Evolutionary conservation across 202 grass and related monocot species (phyloP).

Genomic region (Cymbopogon flexuosus): DNA sequence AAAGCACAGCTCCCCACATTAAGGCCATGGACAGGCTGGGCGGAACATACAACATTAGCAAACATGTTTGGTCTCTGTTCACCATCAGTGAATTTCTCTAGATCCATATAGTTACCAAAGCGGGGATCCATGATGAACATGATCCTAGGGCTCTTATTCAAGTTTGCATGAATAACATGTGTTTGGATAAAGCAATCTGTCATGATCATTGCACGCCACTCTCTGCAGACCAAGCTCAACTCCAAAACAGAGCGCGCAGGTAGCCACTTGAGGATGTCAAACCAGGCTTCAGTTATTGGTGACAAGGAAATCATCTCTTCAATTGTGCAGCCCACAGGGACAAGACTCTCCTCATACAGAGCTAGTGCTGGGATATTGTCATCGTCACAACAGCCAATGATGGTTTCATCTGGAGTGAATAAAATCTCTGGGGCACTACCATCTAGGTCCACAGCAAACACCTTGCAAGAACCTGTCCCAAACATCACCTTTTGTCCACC

Average conservation of each 20-base stretch:
- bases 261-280: conserved; percentile 24
- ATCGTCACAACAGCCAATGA: conserved; percentile 5
- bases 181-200: not conserved
- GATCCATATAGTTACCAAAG: not conserved
- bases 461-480: conserved; percentile 1
- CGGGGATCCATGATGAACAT: not conserved
- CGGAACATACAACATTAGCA: not conserved
- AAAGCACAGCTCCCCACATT: not conserved
- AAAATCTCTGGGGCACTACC: not conserved
- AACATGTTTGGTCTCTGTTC: too few relatives aligned
- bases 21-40: conserved; percentile 22
- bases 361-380: not conserved
- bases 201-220: not conserved
- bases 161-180: conserved; percentile 20
- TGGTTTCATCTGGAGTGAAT: not conserved
- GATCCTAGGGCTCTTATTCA: conserved; percentile 20
- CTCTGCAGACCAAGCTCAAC: conserved; percentile 10
- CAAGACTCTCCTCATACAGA: conserved; percentile 27
- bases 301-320: not conserved
- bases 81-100: not conserved
- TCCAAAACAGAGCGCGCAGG: not conserved
- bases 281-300: conserved; percentile 17
- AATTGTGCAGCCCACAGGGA: not conserved
- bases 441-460: conserved; percentile 1
- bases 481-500: conserved; percentile 8